Conservation (phyloP, 305 asterid genomes). For the Coffea humblotiana region DNA sequence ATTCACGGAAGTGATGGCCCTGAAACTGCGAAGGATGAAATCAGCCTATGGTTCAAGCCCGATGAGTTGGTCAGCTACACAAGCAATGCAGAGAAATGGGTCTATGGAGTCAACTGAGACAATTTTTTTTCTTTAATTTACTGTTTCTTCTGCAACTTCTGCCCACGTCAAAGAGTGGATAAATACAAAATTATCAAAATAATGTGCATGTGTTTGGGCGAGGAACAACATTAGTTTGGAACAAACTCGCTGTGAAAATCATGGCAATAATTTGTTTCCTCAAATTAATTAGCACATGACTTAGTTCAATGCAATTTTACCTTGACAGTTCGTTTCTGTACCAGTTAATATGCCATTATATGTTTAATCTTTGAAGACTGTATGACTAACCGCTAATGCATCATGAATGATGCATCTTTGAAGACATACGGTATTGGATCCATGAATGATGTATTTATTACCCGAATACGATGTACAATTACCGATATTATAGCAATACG, state of each 20-base stretch:
- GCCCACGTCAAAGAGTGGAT: slow-evolving; percentile 17
- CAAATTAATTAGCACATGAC: background rate
- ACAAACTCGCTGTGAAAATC: slow-evolving; percentile 22
- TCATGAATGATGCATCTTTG: too few species aligned
- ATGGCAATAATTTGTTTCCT: slow-evolving; percentile 38
- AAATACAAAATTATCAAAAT: slow-evolving; percentile 33
- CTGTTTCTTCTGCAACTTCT: slow-evolving; percentile 9
- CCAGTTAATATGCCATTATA: background rate
- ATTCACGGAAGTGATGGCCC: slow-evolving; percentile 97
- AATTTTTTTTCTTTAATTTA: slow-evolving; percentile 5
- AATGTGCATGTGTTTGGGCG: slow-evolving; percentile 29
- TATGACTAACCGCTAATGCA: too few species aligned
- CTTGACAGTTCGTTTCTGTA: too few species aligned
- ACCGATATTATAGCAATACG: too few species aligned
- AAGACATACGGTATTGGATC: too few species aligned
- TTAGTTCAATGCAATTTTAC: background rate
- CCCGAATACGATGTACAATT: too few species aligned
- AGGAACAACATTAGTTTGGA: slow-evolving; percentile 21
- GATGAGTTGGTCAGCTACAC: slow-evolving; percentile 81
- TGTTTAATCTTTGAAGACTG: too few species aligned
- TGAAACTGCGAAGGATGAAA: slow-evolving; percentile 94
- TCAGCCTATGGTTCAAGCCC: slow-evolving; percentile 85
- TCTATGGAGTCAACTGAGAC: slow-evolving; percentile 63
- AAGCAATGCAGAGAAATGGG: slow-evolving; percentile 83
- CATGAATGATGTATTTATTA: too few species aligned